A percentile compares a stretch with the other conserved stretches of the same genome.
Conservation (phyloP, 2,329 filamentous ascomycete species). For the Aureobasidium melanogenum region DNA sequence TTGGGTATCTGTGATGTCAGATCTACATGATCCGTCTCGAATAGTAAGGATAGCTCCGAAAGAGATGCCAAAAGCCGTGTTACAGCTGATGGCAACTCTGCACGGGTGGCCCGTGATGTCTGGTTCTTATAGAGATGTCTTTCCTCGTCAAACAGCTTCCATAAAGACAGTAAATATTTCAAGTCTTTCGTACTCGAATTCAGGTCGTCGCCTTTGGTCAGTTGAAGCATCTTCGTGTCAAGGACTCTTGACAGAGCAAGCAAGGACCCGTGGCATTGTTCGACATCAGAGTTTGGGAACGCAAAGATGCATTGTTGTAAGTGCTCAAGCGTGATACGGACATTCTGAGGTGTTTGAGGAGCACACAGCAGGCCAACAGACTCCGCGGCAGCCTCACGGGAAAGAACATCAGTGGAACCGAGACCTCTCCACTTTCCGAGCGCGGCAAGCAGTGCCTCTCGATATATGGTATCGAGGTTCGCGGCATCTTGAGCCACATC, state of each 20-base stretch:
- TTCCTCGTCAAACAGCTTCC: neutral
- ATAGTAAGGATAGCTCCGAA: conserved; percentile 13
- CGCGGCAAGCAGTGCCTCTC: conserved; percentile 59
- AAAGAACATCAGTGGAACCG: conserved; percentile 65
- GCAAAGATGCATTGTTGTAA: neutral
- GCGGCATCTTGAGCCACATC: conserved; percentile 65
- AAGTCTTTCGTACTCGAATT: conserved; percentile 23
- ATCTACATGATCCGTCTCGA: neutral
- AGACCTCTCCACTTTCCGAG: conserved; percentile 81
- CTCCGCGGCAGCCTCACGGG: conserved; percentile 61
- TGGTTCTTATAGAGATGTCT: neutral
- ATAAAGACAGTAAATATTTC: conserved; percentile 14
- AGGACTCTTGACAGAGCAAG: conserved; percentile 8
- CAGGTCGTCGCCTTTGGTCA: conserved; percentile 20
- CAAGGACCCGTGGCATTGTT: conserved; percentile 5
- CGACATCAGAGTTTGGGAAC: neutral
- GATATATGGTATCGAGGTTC: conserved; percentile 54
- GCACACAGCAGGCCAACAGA: conserved; percentile 45
- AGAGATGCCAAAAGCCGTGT: conserved; percentile 18
- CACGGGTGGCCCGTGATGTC: conserved; percentile 16
- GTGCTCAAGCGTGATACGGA: neutral
- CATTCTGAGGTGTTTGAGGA: neutral
- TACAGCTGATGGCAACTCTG: conserved; percentile 22
- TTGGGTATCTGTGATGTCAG: neutral
- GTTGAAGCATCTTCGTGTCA: conserved; percentile 28